phyloP scores from a whole-genome alignment of 495 filamentous ascomycete genomes.

The Penicillium dipodomyicola region DNA sequence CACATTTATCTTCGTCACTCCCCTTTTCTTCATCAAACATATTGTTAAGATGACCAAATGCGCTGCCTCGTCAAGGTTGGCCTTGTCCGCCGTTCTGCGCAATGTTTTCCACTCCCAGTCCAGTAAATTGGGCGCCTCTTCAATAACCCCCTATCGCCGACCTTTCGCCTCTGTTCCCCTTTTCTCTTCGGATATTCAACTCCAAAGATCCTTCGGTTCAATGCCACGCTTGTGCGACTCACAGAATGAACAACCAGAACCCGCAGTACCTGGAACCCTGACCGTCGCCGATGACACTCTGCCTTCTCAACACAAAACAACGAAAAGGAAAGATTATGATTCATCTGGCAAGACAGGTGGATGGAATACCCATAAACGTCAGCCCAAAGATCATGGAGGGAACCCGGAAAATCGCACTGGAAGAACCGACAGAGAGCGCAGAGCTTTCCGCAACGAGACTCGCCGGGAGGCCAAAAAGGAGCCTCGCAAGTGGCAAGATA shows the following conservation, averaged over 20 bases:
- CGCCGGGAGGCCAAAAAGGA: slow-evolving; percentile 5
- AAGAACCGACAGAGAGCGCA: slow-evolving; percentile 9
- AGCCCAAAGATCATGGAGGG: not conserved
- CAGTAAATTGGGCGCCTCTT: slow-evolving; percentile 8
- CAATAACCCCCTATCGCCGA: slow-evolving; percentile 8
- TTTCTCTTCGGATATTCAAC: not conserved
- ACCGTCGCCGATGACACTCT: not conserved
- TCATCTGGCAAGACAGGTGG: not conserved
- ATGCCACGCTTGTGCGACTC: not conserved
- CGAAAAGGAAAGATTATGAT: not conserved
- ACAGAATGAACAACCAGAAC: not conserved
- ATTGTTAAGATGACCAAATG: slow-evolving; percentile 25
- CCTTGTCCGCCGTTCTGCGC: slow-evolving; percentile 25
- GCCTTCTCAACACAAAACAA: not conserved
- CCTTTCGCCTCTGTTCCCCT: slow-evolving; percentile 6
- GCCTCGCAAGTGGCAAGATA: slow-evolving; percentile 13
- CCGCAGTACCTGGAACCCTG: not conserved
- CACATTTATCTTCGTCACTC: not conserved
- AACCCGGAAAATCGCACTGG: not conserved
- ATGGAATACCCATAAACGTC: slow-evolving; percentile 4
- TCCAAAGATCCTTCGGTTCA: slow-evolving; percentile 19
- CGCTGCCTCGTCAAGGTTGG: slow-evolving; percentile 24
- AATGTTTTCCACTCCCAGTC: slow-evolving; percentile 28
- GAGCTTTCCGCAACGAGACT: slow-evolving; percentile 7
- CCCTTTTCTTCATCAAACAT: not conserved